Base-by-base conservation (phyloP, 2,329 filamentous ascomycete species). In the Chaetomium olivaceum region DNA sequence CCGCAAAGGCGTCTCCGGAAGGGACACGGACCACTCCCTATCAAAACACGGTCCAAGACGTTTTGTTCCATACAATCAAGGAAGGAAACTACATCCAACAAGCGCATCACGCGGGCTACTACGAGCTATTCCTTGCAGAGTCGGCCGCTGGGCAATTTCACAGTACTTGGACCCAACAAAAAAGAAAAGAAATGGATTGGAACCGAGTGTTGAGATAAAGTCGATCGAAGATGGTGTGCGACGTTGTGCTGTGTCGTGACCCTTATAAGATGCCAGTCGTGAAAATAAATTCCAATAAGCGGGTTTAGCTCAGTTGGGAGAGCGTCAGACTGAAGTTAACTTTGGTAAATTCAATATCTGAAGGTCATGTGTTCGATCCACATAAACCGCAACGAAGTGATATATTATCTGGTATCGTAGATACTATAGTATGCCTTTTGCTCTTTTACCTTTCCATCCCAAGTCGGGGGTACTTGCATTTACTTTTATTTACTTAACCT, bases 271-370 rank as follows among this genome's bases (percentile, higher is more conserved):
- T n/a, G 19, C 9, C n/a, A 36, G 23, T 23, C 6, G 19, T 12
- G 11, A 11, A 25, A 5, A 66, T 9, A 11, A 21, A 9, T 48
- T 33, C 27, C 50, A 62, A 64, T 19, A 58, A 67, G 69, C 69
- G 69, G 68, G 68, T 70, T 70, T 70, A 70, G 68, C 68, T 70
- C 68, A 70, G 68, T 70, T 70, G 68, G 68, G 68, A 70, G 68
- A 68, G 66, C 64, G 66, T 68, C 66, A 66, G 63, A 69, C 68
- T 68, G 66, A 66, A 65, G 66, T 61, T 7, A 56, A 63, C 56
- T 58, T 63, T 39, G 16, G 64, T n/a, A n/a, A 61, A 66, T 14
- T 56, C 31, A 58, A 62, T 43, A 68, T 69, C 66, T 68, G 66
- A 69, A 68, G 68, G 64, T 68, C 68, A 36, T 70, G 66, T 67